Conservation (phyloP, 1,284 basidiomycete genomes). For the Fereydounia khargensis region DNA sequence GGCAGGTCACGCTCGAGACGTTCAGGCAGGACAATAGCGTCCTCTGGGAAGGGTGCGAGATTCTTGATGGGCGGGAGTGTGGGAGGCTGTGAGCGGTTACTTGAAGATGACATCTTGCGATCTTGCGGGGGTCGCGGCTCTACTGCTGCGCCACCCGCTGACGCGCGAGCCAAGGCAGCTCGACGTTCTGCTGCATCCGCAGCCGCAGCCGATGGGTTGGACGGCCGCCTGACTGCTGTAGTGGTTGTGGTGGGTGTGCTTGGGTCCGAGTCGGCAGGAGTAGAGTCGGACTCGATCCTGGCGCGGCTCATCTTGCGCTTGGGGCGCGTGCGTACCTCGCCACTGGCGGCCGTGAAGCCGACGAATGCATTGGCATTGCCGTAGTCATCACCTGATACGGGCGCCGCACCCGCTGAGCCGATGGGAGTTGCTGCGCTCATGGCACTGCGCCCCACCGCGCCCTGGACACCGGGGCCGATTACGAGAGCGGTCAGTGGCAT, state of each 20-base stretch:
- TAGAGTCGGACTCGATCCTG: slow-evolving; percentile 16
- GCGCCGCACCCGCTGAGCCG: slow-evolving; percentile 16
- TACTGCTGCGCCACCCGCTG: background rate
- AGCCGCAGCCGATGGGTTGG: slow-evolving; percentile 21
- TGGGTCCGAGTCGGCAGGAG: no score
- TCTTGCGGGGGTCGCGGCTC: slow-evolving; percentile 12
- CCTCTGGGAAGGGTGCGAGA: slow-evolving; percentile 28
- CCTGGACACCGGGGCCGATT: slow-evolving; percentile 51
- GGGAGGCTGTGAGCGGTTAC: slow-evolving; percentile 1
- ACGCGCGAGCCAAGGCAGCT: slow-evolving; percentile 11
- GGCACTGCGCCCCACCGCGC: slow-evolving; percentile 30
- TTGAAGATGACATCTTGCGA: slow-evolving; percentile 8
- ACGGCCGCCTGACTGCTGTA: slow-evolving; percentile 1
- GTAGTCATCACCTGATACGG: slow-evolving; percentile 15
- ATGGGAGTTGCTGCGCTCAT: slow-evolving; percentile 19
- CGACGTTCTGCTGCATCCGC: slow-evolving; percentile 37
- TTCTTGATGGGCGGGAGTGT: slow-evolving; percentile 38
- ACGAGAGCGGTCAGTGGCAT: slow-evolving; percentile 48
- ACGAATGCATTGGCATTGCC: slow-evolving; percentile 41
- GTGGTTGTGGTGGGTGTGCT: no score
- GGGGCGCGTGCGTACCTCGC: slow-evolving; percentile 14
- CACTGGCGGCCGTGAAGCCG: slow-evolving; percentile 37
- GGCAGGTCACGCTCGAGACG: slow-evolving; percentile 21
- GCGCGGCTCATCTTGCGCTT: slow-evolving; percentile 11
- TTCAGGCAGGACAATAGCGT: background rate